Evolutionary conservation across 2,329 filamentous ascomycete genomes (phyloP), one percentile per base, ranked within the genome.

Genomic region (Aureobasidium sp.): DNA sequence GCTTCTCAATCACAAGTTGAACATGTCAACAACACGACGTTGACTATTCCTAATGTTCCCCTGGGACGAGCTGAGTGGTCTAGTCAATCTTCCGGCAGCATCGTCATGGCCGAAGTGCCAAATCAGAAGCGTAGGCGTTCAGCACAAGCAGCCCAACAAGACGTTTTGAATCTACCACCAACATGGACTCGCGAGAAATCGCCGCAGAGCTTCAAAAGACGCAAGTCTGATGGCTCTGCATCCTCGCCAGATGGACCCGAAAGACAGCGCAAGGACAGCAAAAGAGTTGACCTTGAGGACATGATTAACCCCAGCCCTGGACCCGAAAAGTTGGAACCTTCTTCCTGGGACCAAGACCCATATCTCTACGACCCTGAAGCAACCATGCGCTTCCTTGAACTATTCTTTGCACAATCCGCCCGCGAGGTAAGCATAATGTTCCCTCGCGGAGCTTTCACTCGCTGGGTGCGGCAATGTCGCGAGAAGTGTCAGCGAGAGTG

Each of bases 371-470:
- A 85, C 55, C 74, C 80, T 0, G 76, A 78, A 39, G 68, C 79
- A 51, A 80, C 82, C 1, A 70, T 77, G 31, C 78, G 82, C 53
- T 78, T 85, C 37, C 66, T 85, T 20, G 77, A 82, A 31, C 72
- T 78, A n/a, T 86, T 82, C 69, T 85, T 87, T 66, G 74, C 74
- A n/a, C 76, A 83, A 64, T 75, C 83, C 55, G 83, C 85, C 64
- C 78, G 78, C 62, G 78, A 78, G 5, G 77, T 80, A 12, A 84
- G 82, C 66, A 76, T 77, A 64, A 80, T 87, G 65, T 83, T 86
- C 63, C 83, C 84, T 2, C 76, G 77, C 39, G 71, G 75, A 42
- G 74, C 78, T 11, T 86, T 87, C 65, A 72, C 78, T 29, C 68
- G 74, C 25, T 87, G 85, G 85, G 72, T 83, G 37, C 84, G 83